Evolutionary conservation across 129 eudicot species (phyloP).

Genomic region (Flaveria trinervia): DNA sequence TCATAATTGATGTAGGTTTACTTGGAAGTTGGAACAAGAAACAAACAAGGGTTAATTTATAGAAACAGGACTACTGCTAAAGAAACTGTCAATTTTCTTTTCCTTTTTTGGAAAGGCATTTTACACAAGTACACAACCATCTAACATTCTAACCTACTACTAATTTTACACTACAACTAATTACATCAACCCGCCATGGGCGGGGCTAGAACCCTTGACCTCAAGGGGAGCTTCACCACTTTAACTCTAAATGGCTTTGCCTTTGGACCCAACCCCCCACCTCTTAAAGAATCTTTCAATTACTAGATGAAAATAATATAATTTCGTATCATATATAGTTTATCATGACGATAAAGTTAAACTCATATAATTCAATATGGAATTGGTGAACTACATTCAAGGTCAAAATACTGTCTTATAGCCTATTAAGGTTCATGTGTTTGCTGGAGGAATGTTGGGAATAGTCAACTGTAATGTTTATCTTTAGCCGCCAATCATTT

Average conservation of each 20-base stretch:
- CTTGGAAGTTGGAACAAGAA: slow-evolving; percentile 15
- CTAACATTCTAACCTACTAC: too few relatives aligned
- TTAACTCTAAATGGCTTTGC: too few relatives aligned
- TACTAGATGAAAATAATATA: not conserved
- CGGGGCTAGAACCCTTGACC: too few relatives aligned
- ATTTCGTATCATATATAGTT: not conserved
- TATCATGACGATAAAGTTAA: not conserved
- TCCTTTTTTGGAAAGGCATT: too few relatives aligned
- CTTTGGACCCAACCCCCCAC: too few relatives aligned
- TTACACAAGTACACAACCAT: too few relatives aligned
- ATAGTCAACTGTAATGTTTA: not conserved
- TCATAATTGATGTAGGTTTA: not conserved
- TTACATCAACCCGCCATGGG: too few relatives aligned
- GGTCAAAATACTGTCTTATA: not conserved
- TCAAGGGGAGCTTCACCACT: too few relatives aligned
- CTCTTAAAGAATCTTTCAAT: not conserved
- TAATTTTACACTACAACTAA: too few relatives aligned
- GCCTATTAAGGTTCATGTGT: slow-evolving; percentile 13
- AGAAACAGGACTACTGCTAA: slow-evolving; percentile 7
- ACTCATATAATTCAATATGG: not conserved
- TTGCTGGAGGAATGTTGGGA: slow-evolving; percentile 4
- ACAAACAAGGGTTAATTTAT: slow-evolving; percentile 12
- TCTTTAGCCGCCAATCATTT: not conserved
- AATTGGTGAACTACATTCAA: not conserved
- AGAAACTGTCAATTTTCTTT: not conserved